Base-by-base conservation (phyloP, 176 grass and related monocot genomes). In the Juncus inflexus region DNA sequence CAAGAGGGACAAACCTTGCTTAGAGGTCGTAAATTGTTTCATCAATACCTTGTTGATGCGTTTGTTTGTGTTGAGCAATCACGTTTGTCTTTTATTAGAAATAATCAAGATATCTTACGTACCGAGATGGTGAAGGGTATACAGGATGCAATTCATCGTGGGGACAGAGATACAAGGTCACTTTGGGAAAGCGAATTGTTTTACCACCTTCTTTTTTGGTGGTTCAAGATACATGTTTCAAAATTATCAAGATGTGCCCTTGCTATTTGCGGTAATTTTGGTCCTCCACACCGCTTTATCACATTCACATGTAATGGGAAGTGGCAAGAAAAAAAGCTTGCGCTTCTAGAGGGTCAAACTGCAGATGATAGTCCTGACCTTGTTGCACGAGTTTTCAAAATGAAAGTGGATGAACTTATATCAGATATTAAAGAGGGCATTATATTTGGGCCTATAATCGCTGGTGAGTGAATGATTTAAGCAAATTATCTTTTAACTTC, bases 221-320 rank as follows among this genome's bases (percentile, higher is more conserved):
- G 40, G 55, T 7, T 36, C 2, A 1, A 4, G 15, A 11, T 78
- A 78, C 5, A 69, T 69, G 40, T 14, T 61, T 0, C 64, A 78
- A 2, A 78, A 69, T 3, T 78, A 62, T 28, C 14, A 69, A 61
- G 64, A 78, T 78, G 40, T 78, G 40, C 39, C 3, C 40, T 78
- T 16, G 16, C 6, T 0, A 62, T 78, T 5, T 78, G 52, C 28
- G 14, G 12, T 7, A 43, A 19, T 3, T 41, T n/a, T 37, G 74
- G 74, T 1, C 38, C 45, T 9, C 37, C 4, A 1, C 1, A 69
- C 12, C 10, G 58, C 0, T 77, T 77, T 10, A 52, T 50, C 4
- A 77, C 52, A 1, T 77, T 68, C 9, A 77, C 53, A 3, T 77
- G 15, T 0, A 65, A 76, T 14, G 3, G 51, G 1, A 66, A 66